These are phyloP conservation scores for Lantana camara DNA, from an alignment of 257 asterid species.

Conservation along the genomic window DNA sequence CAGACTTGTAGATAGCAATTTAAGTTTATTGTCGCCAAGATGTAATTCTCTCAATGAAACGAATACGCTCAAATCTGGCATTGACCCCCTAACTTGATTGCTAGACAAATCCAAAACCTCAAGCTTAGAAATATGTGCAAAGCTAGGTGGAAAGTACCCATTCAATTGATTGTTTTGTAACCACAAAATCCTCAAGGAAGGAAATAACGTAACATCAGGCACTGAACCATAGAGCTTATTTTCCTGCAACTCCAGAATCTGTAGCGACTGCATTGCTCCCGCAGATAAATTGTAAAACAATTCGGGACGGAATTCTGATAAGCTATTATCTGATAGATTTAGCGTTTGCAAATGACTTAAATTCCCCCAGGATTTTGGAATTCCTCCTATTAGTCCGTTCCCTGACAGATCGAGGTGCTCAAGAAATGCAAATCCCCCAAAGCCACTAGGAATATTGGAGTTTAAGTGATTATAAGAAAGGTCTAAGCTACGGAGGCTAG, in stretches of 20 bases:
- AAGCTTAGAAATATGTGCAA: background rate
- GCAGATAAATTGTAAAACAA: conserved; percentile 8
- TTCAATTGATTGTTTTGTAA: conserved; percentile 20
- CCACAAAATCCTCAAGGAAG: background rate
- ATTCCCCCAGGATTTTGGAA: conserved; percentile 31
- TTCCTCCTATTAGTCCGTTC: conserved; percentile 25
- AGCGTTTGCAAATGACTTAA: conserved; percentile 3
- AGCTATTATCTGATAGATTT: background rate
- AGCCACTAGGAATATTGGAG: too few relatives aligned
- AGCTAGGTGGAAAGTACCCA: conserved; percentile 19
- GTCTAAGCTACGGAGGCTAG: conserved; percentile 14
- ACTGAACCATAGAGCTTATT: background rate
- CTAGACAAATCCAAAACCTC: background rate
- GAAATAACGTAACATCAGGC: background rate
- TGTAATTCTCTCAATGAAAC: too few relatives aligned
- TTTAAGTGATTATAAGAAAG: too few relatives aligned
- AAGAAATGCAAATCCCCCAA: conserved; percentile 27
- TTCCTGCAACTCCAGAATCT: background rate
- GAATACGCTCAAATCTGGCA: too few relatives aligned
- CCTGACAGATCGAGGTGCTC: conserved; percentile 7
- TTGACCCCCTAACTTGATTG: too few relatives aligned
- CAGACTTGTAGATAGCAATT: too few relatives aligned
- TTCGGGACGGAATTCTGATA: conserved; percentile 15
- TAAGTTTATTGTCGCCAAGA: too few relatives aligned
- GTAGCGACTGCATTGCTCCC: background rate